Evolutionary conservation across 495 filamentous ascomycete genomes (phyloP), one percentile per base, ranked within the genome.

Genomic region (Glutinoglossum americanum): DNA sequence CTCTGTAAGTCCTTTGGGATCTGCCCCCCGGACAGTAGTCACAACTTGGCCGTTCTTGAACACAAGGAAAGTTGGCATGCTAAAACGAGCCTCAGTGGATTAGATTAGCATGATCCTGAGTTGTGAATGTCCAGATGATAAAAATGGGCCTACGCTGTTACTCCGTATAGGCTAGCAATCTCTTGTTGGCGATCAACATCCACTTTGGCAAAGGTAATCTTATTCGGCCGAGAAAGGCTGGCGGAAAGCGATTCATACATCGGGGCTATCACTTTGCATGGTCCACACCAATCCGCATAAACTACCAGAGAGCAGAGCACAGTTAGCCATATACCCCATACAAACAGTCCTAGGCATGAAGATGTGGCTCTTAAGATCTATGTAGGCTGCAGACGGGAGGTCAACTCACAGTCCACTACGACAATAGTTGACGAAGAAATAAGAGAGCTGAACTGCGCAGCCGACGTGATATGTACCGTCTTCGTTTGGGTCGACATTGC

Each of bases 31-130:
- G 44, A 95, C 75, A 58, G 80, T 84, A 47, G 82, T 75, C 33
- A 79, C 75, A 56, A 77, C 70, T 58, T 76, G 73, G 59, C 82
- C 80, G 60, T 82, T 75, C 63, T 86, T 84, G 76, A 96, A 94
- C 62, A 94, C 76, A 64, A 96, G 80, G 71, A 97, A 94, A 47
- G 90, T 94, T 17, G 92, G 92, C 62, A 85, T 74, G 15, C 74
- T 78, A 15, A 9, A 28, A 51, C 56, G 19, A 17, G 1, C 28
- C 25, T 56, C 54, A 39, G 13, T 13, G 10, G 21, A 21, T 23
- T 19, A 37, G 39, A 55, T 39, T 47, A 37, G 39, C 5, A 10
- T n/a, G 37, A n/a, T 27, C 15, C 39, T 9, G 11, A 28, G n/a
- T 57, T 53, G 30, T 9, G 28, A 27, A 23, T 2, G 1, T 33